A percentile compares a stretch with the other conserved stretches of the same genome.
These are phyloP conservation scores for Neurospora sp. DNA, from an alignment of 2,329 filamentous ascomycete genomes.

Conservation along the genomic window DNA sequence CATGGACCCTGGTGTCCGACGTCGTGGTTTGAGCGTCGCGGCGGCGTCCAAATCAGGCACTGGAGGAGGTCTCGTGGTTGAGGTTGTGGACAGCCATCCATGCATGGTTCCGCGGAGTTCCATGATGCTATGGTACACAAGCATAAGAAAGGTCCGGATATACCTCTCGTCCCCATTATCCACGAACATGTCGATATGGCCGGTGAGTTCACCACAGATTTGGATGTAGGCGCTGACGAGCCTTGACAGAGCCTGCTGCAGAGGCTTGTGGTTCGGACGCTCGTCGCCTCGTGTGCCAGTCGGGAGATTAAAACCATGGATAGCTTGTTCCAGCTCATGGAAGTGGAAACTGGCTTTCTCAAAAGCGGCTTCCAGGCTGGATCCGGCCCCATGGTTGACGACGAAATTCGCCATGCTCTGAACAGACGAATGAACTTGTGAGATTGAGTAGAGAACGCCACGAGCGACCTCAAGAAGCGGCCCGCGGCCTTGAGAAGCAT, in stretches of 20 bases:
- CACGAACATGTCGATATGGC: constrained; percentile 52
- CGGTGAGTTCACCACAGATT: constrained; percentile 49
- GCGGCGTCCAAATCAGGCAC: neutral
- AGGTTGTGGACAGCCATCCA: neutral
- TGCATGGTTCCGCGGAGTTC: constrained; percentile 44
- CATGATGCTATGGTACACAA: constrained; percentile 56
- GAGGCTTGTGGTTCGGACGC: constrained; percentile 37
- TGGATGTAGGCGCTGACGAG: constrained; percentile 55
- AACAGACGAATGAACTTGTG: constrained; percentile 55
- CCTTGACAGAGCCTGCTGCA: constrained; percentile 50
- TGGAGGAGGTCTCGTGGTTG: neutral
- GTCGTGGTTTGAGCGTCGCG: neutral
- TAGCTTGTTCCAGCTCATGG: constrained; percentile 53
- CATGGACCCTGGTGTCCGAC: neutral
- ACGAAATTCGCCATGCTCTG: constrained; percentile 54
- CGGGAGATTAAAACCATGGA: constrained; percentile 43
- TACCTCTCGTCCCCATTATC: constrained; percentile 55
- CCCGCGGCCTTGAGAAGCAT: constrained; percentile 48
- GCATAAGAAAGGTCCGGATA: constrained; percentile 51
- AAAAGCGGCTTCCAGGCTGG: constrained; percentile 54
- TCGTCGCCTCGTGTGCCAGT: constrained; percentile 16
- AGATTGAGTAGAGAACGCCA: constrained; percentile 57
- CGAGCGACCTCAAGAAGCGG: constrained; percentile 53
- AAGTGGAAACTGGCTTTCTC: constrained; percentile 60
- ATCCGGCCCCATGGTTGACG: constrained; percentile 48